Evolutionary conservation across 768 basidiomycete species (phyloP), one percentile per base, ranked within the genome.

Genomic region (Suillus americanus): DNA sequence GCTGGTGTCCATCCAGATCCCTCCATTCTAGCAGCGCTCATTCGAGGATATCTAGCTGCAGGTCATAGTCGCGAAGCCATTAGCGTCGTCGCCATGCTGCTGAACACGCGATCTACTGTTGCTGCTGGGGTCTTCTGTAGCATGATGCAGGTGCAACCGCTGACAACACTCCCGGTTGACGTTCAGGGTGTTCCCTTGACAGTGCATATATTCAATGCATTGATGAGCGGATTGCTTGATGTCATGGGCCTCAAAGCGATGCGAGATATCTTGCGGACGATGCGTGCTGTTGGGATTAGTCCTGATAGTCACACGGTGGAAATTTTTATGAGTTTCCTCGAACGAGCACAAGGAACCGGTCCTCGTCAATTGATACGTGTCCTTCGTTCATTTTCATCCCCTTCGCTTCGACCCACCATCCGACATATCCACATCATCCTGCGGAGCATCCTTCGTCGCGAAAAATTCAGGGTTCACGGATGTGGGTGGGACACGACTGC

Each of bases 401-500:
- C 65, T 62, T 28, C 61, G n/a, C 65, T 84, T 33, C 80, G 74
- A 5, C 83, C 82, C 18, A 86, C 85, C n/a, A 74, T 87, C 28
- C 76, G 80, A 50, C 86, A 89, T 67, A 72, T 91, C 54, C 85
- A 90, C 62, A 74, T 81, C 55, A 74, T 90, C 35, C 73, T 91
- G 63, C 79, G 81, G 37, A 78, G 80, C 41, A 74, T 87, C 35
- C 69, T 90, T 61, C 85, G 83, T 28, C 75, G 76, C 38, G 85
- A 90, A 68, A 86, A 83, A 71, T 77, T 76, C 41, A 68, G 73
- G n/a, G 67, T 77, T 50, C 73, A 78, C 64, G 79, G 82, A 35
- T 74, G 70, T 41, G 85, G 85, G 50, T 86, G 85, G 86, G 73
- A 83, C 66, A 71, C 67, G 0, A 70, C 72, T 50, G 81, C 81